Conservation (phyloP, 139 green algal species). For the Volvox reticuliferus region DNA sequence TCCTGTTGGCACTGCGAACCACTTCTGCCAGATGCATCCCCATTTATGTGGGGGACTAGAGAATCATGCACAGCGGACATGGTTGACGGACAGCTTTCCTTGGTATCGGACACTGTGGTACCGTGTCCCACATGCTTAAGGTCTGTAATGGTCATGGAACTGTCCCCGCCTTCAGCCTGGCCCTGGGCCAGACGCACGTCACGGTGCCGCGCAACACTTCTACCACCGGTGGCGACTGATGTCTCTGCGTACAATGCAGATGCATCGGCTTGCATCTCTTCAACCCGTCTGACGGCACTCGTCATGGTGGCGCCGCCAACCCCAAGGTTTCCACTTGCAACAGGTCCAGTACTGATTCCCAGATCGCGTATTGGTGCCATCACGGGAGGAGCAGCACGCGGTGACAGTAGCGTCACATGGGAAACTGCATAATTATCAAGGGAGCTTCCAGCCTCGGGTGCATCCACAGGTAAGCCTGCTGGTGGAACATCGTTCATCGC, state of each 20-base stretch:
- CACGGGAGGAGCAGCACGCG: background rate
- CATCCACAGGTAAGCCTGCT: no score
- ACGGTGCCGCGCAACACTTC: background rate
- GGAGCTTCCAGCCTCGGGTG: background rate
- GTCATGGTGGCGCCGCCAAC: background rate
- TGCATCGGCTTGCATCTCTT: background rate
- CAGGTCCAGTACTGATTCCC: background rate
- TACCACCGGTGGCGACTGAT: background rate
- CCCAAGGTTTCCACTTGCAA: background rate
- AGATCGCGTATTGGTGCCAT: background rate
- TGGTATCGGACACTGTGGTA: no score
- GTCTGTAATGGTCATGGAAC: background rate
- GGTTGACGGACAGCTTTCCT: no score
- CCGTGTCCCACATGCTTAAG: background rate
- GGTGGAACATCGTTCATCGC: no score
- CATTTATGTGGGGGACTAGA: no score
- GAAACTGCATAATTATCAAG: background rate
- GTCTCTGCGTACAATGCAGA: background rate
- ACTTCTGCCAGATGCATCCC: no score
- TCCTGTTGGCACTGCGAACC: no score
- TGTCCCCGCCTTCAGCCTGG: background rate
- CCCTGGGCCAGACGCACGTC: background rate
- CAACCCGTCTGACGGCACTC: background rate
- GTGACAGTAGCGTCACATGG: background rate
- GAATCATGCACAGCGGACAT: no score